A percentile compares a stretch with the other conserved stretches of the same genome.
phyloP scores from a whole-genome alignment of 352 stramenopile species.

The Phytophthora foliorum region DNA sequence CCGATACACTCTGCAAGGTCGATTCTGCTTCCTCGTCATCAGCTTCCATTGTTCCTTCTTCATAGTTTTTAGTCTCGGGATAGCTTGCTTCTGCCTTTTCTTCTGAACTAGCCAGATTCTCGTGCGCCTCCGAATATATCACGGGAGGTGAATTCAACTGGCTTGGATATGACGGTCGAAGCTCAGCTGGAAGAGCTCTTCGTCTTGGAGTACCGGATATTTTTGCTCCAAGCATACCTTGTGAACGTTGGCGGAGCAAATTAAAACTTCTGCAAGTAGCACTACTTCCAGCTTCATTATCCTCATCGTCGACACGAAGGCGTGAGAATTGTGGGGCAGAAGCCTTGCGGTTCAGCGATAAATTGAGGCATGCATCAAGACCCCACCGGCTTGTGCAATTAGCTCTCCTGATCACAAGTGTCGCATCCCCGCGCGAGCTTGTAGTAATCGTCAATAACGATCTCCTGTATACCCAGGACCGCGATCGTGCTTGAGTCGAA shows the following conservation, averaged over 20 bases:
- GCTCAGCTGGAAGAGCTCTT: constrained; percentile 25
- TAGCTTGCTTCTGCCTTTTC: constrained; percentile 1
- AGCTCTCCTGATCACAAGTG: constrained; percentile 59
- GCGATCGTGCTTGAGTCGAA: constrained; percentile 22
- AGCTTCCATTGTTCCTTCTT: constrained; percentile 2
- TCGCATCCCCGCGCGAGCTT: constrained; percentile 32
- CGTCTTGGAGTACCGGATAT: constrained; percentile 8
- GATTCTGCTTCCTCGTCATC: constrained; percentile 3
- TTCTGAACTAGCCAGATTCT: constrained; percentile 5
- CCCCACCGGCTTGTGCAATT: constrained; percentile 66
- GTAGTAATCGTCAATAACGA: constrained; percentile 66
- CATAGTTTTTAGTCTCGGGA: constrained; percentile 2
- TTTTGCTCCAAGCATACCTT: constrained; percentile 5
- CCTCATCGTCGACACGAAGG: not conserved
- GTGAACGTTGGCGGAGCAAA: constrained; percentile 1
- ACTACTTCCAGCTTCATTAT: not conserved
- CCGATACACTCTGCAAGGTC: not conserved
- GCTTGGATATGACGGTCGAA: constrained; percentile 17
- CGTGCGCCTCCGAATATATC: not conserved
- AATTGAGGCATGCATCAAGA: constrained; percentile 36
- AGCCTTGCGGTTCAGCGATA: constrained; percentile 20
- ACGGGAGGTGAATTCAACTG: not conserved
- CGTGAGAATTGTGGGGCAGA: constrained; percentile 1
- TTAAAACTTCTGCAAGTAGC: constrained; percentile 9
- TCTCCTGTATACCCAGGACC: constrained; percentile 64